Evolutionary conservation across 495 filamentous ascomycete genomes (phyloP), one percentile per base, ranked within the genome.

Genomic region (Xylaria bambusicola): DNA sequence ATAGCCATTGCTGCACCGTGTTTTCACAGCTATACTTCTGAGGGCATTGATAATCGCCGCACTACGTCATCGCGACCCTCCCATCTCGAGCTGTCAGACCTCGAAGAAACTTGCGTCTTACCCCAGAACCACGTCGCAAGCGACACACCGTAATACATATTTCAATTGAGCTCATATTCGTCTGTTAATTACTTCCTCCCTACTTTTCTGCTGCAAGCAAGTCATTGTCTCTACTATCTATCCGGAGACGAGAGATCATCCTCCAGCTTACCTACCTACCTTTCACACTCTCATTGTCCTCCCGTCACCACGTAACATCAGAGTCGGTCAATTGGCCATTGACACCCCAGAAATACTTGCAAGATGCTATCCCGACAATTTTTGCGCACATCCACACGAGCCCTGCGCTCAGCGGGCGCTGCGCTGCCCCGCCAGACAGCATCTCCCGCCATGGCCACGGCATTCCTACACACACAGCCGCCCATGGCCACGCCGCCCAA

Each of bases 381-480:
- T 8, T 24, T 55, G 3, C 58, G 58, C 49, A 56, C 58, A 54
- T 56, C 58, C 51, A 35, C 58, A 17, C 58, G 58, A 23, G 58
- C 58, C 51, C 42, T 61, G 58, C 58, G 58, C 33, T 55, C 58
- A 26, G 50, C 58, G n/a, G 56, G 56, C 18, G 57, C 57, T 21
- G 57, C 51, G 33, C 2, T 48, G 0, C 42, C 50, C 17, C 33
- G 26, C 31, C 31, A 41, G 23, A 49, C 33, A 54, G 18, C 26
- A 13, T 36, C 62, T 24, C 56, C 61, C 29, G 36, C 65, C 17
- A 41, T 58, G 12, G 59, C 58, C 9, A 50, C 60, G 4, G 66
- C 66, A 1, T 55, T 42, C 47, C 53, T 71, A 3, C 68, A 71
- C 63, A 68, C 63, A 41, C 52, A 71, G 63, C 57, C 65, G 55